Evolutionary conservation across 345 rosid species (phyloP).

Genomic region (Trapa bicornis): DNA sequence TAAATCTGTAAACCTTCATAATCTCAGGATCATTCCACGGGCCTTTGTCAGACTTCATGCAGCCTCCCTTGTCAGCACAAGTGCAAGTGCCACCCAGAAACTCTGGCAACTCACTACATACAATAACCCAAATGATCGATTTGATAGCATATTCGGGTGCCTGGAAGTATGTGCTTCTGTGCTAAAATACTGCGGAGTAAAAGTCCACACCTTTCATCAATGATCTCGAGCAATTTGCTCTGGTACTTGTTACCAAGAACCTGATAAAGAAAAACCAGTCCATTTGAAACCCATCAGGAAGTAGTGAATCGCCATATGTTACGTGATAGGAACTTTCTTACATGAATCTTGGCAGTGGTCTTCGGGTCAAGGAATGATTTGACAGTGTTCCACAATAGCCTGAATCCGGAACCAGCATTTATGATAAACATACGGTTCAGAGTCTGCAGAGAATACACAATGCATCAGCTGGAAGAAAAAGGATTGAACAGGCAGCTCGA

Average conservation of each 20-base stretch:
- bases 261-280: neutral
- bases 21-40: conserved; percentile 28
- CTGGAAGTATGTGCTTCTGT: no score
- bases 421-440: neutral
- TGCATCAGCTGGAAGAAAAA: no score
- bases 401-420: neutral
- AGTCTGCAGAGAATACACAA: neutral
- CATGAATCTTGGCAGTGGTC: neutral
- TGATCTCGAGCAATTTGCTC: neutral
- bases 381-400: neutral
- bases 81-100: conserved; percentile 15
- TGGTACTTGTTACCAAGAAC: neutral
- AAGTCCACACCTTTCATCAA: neutral
- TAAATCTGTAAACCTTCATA: conserved; percentile 15
- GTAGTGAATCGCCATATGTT: no score
- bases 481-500: no score
- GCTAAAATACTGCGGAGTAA: no score
- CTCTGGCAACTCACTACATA: neutral
- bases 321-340: neutral
- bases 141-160: no score
- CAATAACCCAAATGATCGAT: no score
- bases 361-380: neutral
- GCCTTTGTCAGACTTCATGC: conserved; percentile 32
- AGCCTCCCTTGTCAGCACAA: conserved; percentile 29
- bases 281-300: no score